Base-by-base conservation (phyloP, 768 basidiomycete species). In the Tephrocybe sp. region DNA sequence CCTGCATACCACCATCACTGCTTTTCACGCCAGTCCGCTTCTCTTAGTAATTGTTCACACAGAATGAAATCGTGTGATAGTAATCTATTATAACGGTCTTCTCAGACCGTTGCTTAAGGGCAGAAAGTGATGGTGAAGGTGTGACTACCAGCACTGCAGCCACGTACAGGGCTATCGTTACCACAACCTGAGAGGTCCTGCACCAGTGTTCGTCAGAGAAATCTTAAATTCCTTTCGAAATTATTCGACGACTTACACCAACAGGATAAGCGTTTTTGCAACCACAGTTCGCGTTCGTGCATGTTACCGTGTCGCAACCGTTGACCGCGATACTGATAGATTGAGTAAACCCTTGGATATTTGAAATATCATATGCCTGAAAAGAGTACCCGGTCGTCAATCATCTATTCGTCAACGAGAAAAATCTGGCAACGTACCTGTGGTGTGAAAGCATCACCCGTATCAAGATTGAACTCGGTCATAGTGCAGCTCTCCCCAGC, bases 291-390 rank as follows among this genome's bases (percentile, higher is more conserved):
- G 65, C 66, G 45, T 66, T 68, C 10, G 67, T 71, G 57, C 73
- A 75, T 7, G 68, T 68, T 7, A 72, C 72, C 11, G 69, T 72
- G 20, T 70, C 67, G 59, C 73, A 71, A 2, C 71, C 72, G 24
- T 59, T 63, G 4, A 70, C 72, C 37, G 55, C 60, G 41, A 73
- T 68, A 21, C 57, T 44, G 17, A 73, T 65, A 8, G 69, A 69
- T 51, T 73, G 70, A 2, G 72, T 73, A 59, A 73, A 75, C 5
- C 72, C 73, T 41, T 70, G 72, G 49, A 75, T 73, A 56, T 74
- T 75, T 33, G 73, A 74, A 20, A 75, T 71, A 49, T 75, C 73
- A 54, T 75, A 74, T 10, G 71, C 68, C 62, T 73, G 56, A 18
- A 57, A n/a, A n/a, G n/a, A 17, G 38, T 8, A 15, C 5, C 34